Evolutionary conservation across 495 filamentous ascomycete genomes (phyloP).

Genomic region (Astrothelium macrocarpum): DNA sequence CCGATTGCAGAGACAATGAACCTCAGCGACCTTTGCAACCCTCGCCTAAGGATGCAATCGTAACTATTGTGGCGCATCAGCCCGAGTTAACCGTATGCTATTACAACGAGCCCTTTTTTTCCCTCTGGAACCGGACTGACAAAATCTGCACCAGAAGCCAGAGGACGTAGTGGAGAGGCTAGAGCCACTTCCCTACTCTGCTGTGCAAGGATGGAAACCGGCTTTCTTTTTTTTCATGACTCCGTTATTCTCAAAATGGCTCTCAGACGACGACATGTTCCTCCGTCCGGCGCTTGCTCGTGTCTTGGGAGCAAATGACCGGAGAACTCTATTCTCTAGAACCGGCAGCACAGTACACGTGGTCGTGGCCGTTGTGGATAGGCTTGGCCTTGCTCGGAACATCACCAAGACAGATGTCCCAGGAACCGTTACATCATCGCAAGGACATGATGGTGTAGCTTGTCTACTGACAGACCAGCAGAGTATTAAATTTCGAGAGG

Average conservation of each 20-base stretch:
- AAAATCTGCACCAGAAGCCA: neutral
- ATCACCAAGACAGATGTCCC: neutral
- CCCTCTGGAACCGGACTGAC: neutral
- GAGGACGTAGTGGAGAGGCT: neutral
- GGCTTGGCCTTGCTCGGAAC: neutral
- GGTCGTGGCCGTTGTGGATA: neutral
- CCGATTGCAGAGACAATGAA: neutral
- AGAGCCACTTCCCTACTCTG: neutral
- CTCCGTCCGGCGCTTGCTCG: neutral
- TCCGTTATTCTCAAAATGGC: neutral
- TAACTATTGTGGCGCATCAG: neutral
- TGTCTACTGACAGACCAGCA: neutral
- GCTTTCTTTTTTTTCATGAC: conserved; percentile 1
- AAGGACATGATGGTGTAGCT: neutral
- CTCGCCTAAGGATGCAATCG: neutral
- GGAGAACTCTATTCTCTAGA: neutral
- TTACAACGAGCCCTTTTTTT: neutral
- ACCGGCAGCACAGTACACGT: neutral
- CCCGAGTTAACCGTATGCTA: neutral
- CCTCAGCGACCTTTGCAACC: neutral
- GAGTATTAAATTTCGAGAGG: neutral
- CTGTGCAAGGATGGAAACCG: neutral
- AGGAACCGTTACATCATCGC: neutral
- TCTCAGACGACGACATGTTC: neutral
- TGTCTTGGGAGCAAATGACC: neutral